A percentile compares a stretch with the other conserved stretches of the same genome.
phyloP scores from a whole-genome alignment of 441 rosid genomes.

The Erodium moschatum region DNA sequence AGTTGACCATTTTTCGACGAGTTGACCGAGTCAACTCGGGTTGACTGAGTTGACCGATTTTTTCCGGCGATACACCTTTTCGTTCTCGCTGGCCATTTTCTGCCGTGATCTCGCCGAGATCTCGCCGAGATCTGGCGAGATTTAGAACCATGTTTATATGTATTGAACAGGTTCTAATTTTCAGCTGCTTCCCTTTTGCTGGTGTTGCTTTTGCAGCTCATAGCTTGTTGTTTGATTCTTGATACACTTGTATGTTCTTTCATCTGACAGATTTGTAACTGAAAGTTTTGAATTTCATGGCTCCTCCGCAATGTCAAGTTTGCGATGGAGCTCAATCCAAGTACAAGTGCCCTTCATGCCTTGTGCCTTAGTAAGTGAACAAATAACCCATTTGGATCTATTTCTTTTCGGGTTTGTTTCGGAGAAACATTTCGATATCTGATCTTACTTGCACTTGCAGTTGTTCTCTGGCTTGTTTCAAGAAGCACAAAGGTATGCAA shows the following conservation, averaged over 20 bases:
- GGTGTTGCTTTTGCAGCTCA: too few relatives aligned
- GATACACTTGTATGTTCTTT: neutral
- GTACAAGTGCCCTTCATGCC: constrained; percentile 81
- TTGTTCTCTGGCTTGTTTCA: constrained; percentile 69
- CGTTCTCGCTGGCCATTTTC: too few relatives aligned
- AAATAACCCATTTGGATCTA: neutral
- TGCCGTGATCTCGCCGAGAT: too few relatives aligned
- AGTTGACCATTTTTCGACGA: too few relatives aligned
- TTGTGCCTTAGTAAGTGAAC: constrained; percentile 55
- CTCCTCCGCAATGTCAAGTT: constrained; percentile 47
- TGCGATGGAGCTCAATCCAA: constrained; percentile 55
- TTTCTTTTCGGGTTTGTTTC: constrained; percentile 3
- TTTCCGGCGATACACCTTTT: too few relatives aligned
- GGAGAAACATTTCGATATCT: neutral
- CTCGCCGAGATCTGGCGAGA: too few relatives aligned
- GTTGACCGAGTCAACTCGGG: too few relatives aligned
- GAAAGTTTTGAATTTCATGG: constrained; percentile 23
- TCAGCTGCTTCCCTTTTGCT: too few relatives aligned
- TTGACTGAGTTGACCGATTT: too few relatives aligned
- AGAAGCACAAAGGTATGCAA: constrained; percentile 55
- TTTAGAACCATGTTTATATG: too few relatives aligned
- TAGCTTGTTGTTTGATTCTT: too few relatives aligned
- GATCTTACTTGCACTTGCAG: constrained; percentile 29
- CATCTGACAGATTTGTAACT: neutral
- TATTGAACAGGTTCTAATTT: too few relatives aligned